phyloP scores from a whole-genome alignment of 306 rosid genomes.

The Parietaria judaica region DNA sequence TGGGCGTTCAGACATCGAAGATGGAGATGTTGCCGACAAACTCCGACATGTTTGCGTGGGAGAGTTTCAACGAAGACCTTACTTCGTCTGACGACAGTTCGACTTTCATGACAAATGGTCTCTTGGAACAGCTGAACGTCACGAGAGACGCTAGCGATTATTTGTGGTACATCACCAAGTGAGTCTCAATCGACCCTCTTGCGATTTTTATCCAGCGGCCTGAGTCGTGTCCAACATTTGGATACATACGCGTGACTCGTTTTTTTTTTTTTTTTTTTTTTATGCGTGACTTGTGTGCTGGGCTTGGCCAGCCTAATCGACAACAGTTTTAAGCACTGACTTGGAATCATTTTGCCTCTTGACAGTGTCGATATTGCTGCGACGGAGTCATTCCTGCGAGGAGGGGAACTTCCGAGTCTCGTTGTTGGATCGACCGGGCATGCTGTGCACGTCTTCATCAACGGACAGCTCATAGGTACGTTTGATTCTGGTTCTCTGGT shows the following conservation, averaged over 20 bases:
- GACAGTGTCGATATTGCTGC: conserved; percentile 67
- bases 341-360: not conserved
- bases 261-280: too few species aligned
- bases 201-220: too few species aligned
- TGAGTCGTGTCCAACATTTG: too few species aligned
- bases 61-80: conserved; percentile 73
- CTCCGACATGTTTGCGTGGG: conserved; percentile 65
- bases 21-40: conserved; percentile 87
- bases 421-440: conserved; percentile 90
- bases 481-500: conserved; percentile 25
- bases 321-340: too few species aligned
- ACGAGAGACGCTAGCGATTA: conserved; percentile 90
- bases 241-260: too few species aligned
- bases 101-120: conserved; percentile 68
- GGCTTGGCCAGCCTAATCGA: too few species aligned
- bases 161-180: conserved; percentile 95
- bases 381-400: conserved; percentile 72
- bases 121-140: conserved; percentile 90
- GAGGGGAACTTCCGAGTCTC: conserved; percentile 80
- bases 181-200: conserved; percentile 23
- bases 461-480: conserved; percentile 92
- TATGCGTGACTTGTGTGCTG: too few species aligned
- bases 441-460: conserved; percentile 85
- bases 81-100: conserved; percentile 63
- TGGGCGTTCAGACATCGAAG: conserved; percentile 97